phyloP scores from a whole-genome alignment of 305 asterid genomes.

The Fraxinus xanthoxyloides region DNA sequence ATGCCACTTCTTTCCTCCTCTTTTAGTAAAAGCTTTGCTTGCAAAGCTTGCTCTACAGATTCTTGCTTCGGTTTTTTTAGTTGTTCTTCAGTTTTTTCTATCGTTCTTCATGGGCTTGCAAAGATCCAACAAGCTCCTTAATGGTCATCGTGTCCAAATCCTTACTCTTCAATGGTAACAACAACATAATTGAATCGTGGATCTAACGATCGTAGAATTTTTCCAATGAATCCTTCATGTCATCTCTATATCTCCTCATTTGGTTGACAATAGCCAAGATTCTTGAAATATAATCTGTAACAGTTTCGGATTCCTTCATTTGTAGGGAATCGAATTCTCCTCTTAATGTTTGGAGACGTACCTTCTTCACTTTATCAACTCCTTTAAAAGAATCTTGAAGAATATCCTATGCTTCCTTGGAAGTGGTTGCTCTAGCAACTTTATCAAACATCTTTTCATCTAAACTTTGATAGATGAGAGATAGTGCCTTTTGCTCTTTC shows the following conservation, averaged over 20 bases:
- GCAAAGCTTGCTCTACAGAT: neutral
- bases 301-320: neutral
- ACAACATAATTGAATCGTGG: neutral
- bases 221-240: neutral
- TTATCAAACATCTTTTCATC: slow-evolving; percentile 14
- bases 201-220: neutral
- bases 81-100: slow-evolving; percentile 4
- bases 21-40: neutral
- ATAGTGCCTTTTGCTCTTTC: neutral
- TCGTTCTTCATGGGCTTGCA: neutral
- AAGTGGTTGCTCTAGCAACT: neutral
- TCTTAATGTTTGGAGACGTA: neutral
- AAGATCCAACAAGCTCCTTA: neutral
- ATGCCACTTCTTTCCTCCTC: neutral
- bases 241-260: neutral
- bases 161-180: slow-evolving; percentile 13
- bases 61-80: neutral
- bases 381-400: neutral
- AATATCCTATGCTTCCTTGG: neutral
- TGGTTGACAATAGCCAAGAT: neutral
- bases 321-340: neutral
- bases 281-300: neutral
- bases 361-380: slow-evolving; percentile 2
- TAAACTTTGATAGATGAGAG: neutral
- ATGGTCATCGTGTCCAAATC: slow-evolving; percentile 13